Evolutionary conservation across 345 rosid genomes (phyloP), one percentile per base, ranked within the genome.

Genomic region (Rhizophora apiculata): DNA sequence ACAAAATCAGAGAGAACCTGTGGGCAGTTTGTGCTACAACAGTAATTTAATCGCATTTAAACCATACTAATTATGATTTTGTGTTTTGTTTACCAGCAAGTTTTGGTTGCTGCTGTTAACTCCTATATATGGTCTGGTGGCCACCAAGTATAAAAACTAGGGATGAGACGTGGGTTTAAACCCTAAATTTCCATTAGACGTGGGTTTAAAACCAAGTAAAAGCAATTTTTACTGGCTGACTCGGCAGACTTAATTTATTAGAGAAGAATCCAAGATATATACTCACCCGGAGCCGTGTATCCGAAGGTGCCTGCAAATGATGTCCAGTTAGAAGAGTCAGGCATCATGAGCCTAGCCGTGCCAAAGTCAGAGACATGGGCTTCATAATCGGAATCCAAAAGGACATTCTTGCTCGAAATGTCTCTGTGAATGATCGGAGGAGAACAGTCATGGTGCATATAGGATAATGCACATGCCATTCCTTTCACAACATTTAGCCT

Each of bases 391-490:
- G 56, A 27, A 46, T 68, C 57, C 64, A 68, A 59, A 2, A 68
- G 64, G 60, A 58, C 64, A 46, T 68, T 68, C 2, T 43, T 59
- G 36, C 63, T 67, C 1, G 62, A 67, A 37, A 67, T 56, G 54
- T 67, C 70, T 67, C 62, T 20, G 37, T 68, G 72, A 59, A 68
- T 59, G 13, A 68, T 68, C 13, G 72, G 57, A 20, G 72, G 64
- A 59, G 43, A 39, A 57, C 72, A 68, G 34, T 68, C 72, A 13
- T 68, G 72, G 57, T 68, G 72, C 72, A 68, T 43, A 22, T 68
- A 57, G 55, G 36, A 30, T 27, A 68, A 37, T 18, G 71, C 63
- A 26, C 26, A 37, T 36, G 71, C 71, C 10, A 68, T 57, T 57
- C 71, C 71, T 57, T 68, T 68, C 6, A 57, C 20, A 57, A 57